Percentiles rank a stretch among this genome's conserved stretches.
Evolutionary conservation across 345 rosid species (phyloP).

Genomic region (Syzygium oleosum): DNA sequence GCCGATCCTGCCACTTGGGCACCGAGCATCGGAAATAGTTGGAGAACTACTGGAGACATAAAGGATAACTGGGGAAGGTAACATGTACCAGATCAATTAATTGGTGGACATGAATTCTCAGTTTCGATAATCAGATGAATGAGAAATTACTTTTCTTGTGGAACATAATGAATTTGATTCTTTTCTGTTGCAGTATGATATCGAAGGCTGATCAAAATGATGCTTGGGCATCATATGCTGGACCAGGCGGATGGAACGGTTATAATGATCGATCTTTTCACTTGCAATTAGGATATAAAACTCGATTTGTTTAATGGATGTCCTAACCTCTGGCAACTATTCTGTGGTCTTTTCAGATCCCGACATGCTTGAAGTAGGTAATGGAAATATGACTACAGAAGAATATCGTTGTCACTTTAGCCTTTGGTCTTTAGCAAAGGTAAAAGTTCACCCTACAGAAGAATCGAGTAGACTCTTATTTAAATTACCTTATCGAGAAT

Average conservation of each 20-base stretch:
- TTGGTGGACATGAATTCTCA: neutral
- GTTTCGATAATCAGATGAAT: neutral
- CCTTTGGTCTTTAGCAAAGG: conserved; percentile 26
- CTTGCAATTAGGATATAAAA: neutral
- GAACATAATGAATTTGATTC: neutral
- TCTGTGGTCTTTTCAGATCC: conserved; percentile 11
- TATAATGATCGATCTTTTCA: neutral
- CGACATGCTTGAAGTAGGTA: conserved; percentile 34
- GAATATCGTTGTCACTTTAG: conserved; percentile 27
- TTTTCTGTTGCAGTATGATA: conserved; percentile 19
- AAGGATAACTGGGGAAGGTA: conserved; percentile 36
- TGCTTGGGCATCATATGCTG: conserved; percentile 38
- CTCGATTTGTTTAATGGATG: neutral
- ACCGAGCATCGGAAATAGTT: conserved; percentile 32
- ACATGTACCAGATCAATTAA: neutral
- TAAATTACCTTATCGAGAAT: neutral
- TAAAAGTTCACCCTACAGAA: neutral
- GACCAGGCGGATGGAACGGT: conserved; percentile 59
- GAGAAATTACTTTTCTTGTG: neutral
- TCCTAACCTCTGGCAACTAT: neutral
- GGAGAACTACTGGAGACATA: conserved; percentile 55
- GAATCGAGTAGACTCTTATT: neutral
- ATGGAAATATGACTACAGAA: conserved; percentile 19
- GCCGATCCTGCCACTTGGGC: conserved; percentile 47
- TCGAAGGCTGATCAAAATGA: conserved; percentile 26